Base-by-base conservation (phyloP, 1,139 yeast species). In the Debaryomycetaceae sp. region DNA sequence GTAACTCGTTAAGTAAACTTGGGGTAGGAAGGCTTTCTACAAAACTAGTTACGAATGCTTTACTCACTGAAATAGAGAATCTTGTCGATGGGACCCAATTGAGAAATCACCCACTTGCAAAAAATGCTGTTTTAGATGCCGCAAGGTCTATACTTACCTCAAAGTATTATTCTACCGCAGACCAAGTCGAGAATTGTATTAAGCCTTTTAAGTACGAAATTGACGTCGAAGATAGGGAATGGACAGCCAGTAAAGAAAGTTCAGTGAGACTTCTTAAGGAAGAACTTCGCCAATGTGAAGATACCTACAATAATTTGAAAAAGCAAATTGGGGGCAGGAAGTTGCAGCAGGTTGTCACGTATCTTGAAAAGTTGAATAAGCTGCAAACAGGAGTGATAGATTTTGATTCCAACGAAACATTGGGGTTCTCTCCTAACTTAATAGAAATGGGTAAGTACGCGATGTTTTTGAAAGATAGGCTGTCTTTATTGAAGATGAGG, bases 151-250 rank as follows among this genome's bases (percentile, higher is more conserved):
- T 94, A 2, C 68, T 94, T 46, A 80, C 83, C 46, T 69, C 86
- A 30, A 80, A 92, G 48, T 92, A 79, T 58, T 88, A 84, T 50
- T 84, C 96, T 1, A 92, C 98, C 0, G 95, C 98, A 0, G 98
- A 94, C 59, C 98, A 94, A 59, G 98, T 94, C 13, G 99, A 94
- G 57, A 94, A 92, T 61, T 91, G 98, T 66, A 91, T 94, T 55
- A 94, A 94, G 61, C 98, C 98, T 2, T 92, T 84, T 66, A 94
- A 94, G 63, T 92, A 92, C 61, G 98, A 94, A 58, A 91, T 94
- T 45, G 98, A 94, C 58, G 79, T 92, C 35, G 98, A 92, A 56
- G 96, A 89, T 54, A 75, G 96, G 34, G 98, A 94, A 59, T 94
- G 99, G 99, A 67, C 73, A 31, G 59, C 77, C 11, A 83, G 96